Evolutionary conservation across 2,329 filamentous ascomycete genomes (phyloP).

Genomic region (Purpureocillium lavendulum): DNA sequence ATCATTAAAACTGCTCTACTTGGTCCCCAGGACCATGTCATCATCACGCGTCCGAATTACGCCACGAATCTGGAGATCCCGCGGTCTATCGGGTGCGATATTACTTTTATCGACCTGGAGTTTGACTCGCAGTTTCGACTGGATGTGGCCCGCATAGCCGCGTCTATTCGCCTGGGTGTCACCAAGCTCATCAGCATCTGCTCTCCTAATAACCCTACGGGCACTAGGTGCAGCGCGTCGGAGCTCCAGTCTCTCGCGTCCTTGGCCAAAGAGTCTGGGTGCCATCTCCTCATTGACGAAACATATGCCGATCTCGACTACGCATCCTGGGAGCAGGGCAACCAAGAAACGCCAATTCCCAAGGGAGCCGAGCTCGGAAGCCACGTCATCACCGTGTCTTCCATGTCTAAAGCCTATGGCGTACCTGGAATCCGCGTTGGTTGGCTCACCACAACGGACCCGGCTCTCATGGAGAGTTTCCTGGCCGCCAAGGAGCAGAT

Average conservation of each 20-base stretch:
- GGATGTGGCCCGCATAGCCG: slow-evolving; percentile 6
- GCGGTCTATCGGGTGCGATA: slow-evolving; percentile 12
- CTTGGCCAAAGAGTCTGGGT: slow-evolving; percentile 7
- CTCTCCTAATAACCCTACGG: slow-evolving; percentile 14
- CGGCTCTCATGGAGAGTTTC: slow-evolving; percentile 11
- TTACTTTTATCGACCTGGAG: slow-evolving; percentile 12
- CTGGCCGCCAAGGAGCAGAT: slow-evolving; percentile 16
- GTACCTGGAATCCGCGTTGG: slow-evolving; percentile 14
- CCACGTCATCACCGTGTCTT: slow-evolving; percentile 13
- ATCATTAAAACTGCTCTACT: slow-evolving; percentile 12
- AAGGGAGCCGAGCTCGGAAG: slow-evolving; percentile 8
- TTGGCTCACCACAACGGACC: slow-evolving; percentile 10
- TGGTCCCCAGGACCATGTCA: slow-evolving; percentile 7
- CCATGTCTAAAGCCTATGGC: slow-evolving; percentile 14
- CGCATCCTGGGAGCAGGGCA: background rate
- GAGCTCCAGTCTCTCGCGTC: slow-evolving; percentile 4
- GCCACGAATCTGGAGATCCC: slow-evolving; percentile 14
- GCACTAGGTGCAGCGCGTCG: slow-evolving; percentile 4
- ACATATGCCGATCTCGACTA: slow-evolving; percentile 13
- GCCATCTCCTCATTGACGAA: slow-evolving; percentile 13
- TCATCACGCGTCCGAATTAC: slow-evolving; percentile 15
- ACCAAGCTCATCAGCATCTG: slow-evolving; percentile 13
- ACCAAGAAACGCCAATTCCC: slow-evolving; percentile 1
- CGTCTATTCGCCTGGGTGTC: slow-evolving; percentile 8
- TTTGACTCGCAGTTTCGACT: slow-evolving; percentile 11